Base-by-base conservation (phyloP, 2,329 filamentous ascomycete species). In the Talaromyces sp. region DNA sequence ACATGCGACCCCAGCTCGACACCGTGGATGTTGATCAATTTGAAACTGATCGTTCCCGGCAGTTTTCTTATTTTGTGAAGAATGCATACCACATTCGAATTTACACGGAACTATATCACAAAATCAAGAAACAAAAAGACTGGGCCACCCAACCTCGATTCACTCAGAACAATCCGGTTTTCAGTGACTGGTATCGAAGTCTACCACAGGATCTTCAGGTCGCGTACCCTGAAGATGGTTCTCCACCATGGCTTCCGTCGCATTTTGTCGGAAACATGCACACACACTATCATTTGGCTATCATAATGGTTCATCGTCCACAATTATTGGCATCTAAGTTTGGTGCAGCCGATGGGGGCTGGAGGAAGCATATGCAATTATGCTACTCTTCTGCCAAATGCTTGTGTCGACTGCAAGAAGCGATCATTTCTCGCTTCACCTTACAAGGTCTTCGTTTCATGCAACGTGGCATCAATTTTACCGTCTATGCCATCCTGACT, bases 401-500 rank as follows among this genome's bases (percentile, higher is more conserved):
- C 47, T 84, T 98, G 60, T 97, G 93, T 77, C 88, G 91, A 66
- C 78, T 97, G 6, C 93, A 97, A 73, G 94, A 98, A 78, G 89
- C 89, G 1, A 87, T 96, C 41, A 74, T 96, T 66, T 85, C 89
- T 62, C 85, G 86, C 0, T 96, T 89, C 75, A 92, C 93, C 2
- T 81, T 97, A 66, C 86, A 86, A 16, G 94, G 93, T 0, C 82
- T 98, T 16, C 84, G 95, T 70, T 96, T 90, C 79, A 97, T 97
- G 94, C 90, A 94, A 73, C 86, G 94, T 69, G 94, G 94, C 45
- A 93, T 96, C 75, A 97, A 93, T 77, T 98, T 97, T 73, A 92
- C 92, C 6, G 92, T 98, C n/a, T 98, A 98, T 73, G 88, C 89
- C 64, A 88, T 97, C 31, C 81, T 98, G 54, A 95, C 92, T 0